A percentile compares a stretch with the other conserved stretches of the same genome.
These are phyloP conservation scores for Aspergillus leporis DNA, from an alignment of 495 filamentous ascomycete genomes.

Conservation along the genomic window DNA sequence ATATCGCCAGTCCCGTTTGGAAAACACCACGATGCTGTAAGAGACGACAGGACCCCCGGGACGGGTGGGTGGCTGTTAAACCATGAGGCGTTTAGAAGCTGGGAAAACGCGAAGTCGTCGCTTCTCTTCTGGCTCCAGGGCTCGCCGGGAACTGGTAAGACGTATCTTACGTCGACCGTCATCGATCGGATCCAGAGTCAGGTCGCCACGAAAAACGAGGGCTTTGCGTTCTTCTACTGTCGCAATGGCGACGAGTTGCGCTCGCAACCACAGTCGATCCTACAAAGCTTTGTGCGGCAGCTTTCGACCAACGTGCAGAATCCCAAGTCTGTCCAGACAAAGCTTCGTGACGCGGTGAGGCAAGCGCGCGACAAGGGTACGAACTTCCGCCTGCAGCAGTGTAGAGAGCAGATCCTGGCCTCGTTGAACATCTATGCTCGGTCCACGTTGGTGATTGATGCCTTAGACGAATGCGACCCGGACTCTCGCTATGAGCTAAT, in stretches of 20 bases:
- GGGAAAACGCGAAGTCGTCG: conserved; percentile 17
- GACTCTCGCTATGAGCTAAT: conserved; percentile 30
- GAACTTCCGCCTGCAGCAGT: conserved; percentile 20
- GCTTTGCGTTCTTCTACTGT: conserved; percentile 47
- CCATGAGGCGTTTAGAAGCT: conserved; percentile 15
- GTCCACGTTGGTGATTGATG: conserved; percentile 46
- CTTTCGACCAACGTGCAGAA: conserved; percentile 25
- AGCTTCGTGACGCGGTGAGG: conserved; percentile 12
- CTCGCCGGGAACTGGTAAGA: conserved; percentile 37
- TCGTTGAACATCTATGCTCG: conserved; percentile 14
- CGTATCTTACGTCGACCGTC: conserved; percentile 35
- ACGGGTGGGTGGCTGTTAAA: conserved; percentile 25
- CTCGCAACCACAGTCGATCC: conserved; percentile 28
- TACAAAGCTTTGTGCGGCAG: conserved; percentile 41
- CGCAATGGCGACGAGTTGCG: conserved; percentile 32
- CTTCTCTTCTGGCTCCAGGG: conserved; percentile 28
- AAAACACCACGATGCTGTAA: conserved; percentile 19
- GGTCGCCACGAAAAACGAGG: conserved; percentile 23
- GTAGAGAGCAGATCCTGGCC: conserved; percentile 24
- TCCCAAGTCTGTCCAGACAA: conserved; percentile 16
- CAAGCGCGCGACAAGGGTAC: conserved; percentile 19
- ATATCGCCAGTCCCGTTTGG: conserved; percentile 25
- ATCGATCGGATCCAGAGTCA: conserved; percentile 27
- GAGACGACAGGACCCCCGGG: conserved; percentile 18
- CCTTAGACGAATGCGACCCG: conserved; percentile 46